Evolutionary conservation across 1,284 basidiomycete genomes (phyloP), one percentile per base, ranked within the genome.

Genomic region (Xanthoconium separans): DNA sequence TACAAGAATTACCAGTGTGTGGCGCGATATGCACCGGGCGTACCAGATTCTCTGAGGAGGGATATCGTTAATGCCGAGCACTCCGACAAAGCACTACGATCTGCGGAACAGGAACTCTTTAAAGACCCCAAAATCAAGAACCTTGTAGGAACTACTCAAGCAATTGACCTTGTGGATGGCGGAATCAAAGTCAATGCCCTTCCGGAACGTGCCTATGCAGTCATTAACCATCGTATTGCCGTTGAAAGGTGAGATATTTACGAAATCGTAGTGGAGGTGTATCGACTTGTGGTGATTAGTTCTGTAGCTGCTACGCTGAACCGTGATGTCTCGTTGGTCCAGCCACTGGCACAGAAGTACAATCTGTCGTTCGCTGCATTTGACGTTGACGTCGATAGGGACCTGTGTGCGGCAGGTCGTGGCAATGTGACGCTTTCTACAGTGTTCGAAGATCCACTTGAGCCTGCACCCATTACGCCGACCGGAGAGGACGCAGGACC

Each of bases 111-210:
- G 47, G 59, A 70, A 18, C 58, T 81, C 0, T 70, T 75, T 52
- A 53, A 59, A 41, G 58, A 73, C 50, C 53, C 58, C 1, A 42
- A 54, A 10, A 65, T 73, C 60, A 62, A 55, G 43, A 63, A 41
- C 33, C 65, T 69, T 7, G 62, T 81, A 13, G 73, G 75, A 39
- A 85, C 84, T 1, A 84, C 84, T 1, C 84, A 84, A 60, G 84
- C 85, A 2, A 75, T 82, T 39, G 82, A 85, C 62, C 64, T 87
- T 6, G 74, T 85, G 40, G 62, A 70, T 11, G 84, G 84, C 2
- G 85, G 85, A 6, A 79, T 85, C 46, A 87, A 86, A 69, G 71
- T 75, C 44, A 85, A 85, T 53, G 83, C 82, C 1, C 73, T 85
- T 9, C 83, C 83, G 2, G 84, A 85, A 62, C 70, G 72, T 20